phyloP scores from a whole-genome alignment of 768 basidiomycete genomes.

The Cyathus striatus region DNA sequence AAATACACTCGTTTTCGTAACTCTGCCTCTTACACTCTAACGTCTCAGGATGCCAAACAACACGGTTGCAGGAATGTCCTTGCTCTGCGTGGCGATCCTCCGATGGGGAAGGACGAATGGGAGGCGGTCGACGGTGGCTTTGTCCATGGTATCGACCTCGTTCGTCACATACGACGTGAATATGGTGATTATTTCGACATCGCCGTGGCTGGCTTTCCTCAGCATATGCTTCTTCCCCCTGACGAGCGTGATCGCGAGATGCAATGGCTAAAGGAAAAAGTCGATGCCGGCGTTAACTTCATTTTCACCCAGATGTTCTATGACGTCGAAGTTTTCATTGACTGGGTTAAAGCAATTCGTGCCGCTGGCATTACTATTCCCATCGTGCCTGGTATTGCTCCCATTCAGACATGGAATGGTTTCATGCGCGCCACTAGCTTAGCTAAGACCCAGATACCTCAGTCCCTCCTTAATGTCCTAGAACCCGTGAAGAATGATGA shows the following conservation, averaged over 20 bases:
- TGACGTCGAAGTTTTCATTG: conserved; percentile 85
- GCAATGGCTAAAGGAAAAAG: conserved; percentile 82
- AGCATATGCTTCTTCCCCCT: conserved; percentile 66
- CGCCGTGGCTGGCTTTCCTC: conserved; percentile 91
- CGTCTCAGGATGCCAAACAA: conserved; percentile 74
- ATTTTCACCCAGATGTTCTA: conserved; percentile 99
- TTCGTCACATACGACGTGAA: conserved; percentile 74
- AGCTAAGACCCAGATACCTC: conserved; percentile 76
- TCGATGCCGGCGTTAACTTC: conserved; percentile 85
- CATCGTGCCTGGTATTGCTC: conserved; percentile 91
- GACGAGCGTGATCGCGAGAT: conserved; percentile 78
- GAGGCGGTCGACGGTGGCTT: conserved; percentile 90
- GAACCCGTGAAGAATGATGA: conserved; percentile 90
- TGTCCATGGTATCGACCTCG: conserved; percentile 86
- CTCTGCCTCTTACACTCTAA: conserved; percentile 5
- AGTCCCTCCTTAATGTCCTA: conserved; percentile 65
- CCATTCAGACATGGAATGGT: conserved; percentile 95
- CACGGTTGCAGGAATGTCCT: conserved; percentile 91
- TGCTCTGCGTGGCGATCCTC: conserved; percentile 91
- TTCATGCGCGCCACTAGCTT: conserved; percentile 80
- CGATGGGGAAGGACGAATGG: conserved; percentile 86
- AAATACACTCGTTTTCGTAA: conserved; percentile 1
- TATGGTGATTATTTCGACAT: conserved; percentile 96
- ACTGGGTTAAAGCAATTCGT: conserved; percentile 82
- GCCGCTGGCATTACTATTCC: conserved; percentile 85